Evolutionary conservation across 2,329 filamentous ascomycete genomes (phyloP), one percentile per base, ranked within the genome.

Genomic region (Anthostomella pinea): DNA sequence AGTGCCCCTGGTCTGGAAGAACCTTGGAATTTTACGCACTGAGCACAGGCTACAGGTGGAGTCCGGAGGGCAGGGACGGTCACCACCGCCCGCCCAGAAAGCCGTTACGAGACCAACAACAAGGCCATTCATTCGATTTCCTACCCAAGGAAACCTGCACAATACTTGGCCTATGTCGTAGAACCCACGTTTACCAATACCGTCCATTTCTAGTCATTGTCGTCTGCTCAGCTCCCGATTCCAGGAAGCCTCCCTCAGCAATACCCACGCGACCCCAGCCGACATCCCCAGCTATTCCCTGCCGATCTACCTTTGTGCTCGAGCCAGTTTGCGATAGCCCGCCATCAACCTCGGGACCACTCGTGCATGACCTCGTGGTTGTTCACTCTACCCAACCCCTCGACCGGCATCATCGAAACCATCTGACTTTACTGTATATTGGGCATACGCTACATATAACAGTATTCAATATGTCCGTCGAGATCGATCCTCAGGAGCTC

Each of bases 401-500:
- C 34, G 5, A 19, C 24, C 35, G 21, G 20, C n/a, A 36, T 31
- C 22, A 14, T 24, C 16, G 21, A 4, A 17, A 30, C 14, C 18
- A 17, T 25, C 4, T 3, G 31, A 13, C 10, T 13, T 13, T 32
- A 17, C 6, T 33, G 32, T 31, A 38, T 26, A 39, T 30, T 36
- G 18, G 13, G 13, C 31, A n/a, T n/a, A 15, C 28, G 8, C 28
- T 20, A 39, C 38, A 39, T 43, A 51, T 44, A 24, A 16, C 23
- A 35, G 17, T 49, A 52, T 32, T 53, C 68, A 77, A 58, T 69
- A 97, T 97, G 93, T 94, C 91, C 56, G 85, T 98, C 70, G 87
- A 95, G 58, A 87, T 98, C 62, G 83, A 93, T 57, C 93, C 91
- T 43, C 67, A 79, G 53, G 93, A 97, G 77, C 81, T 98, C 62